Percentiles rank a stretch among this genome's conserved stretches.
phyloP scores from a whole-genome alignment of 192 early-diverging fungal species.

The Obelidium mucronatum region DNA sequence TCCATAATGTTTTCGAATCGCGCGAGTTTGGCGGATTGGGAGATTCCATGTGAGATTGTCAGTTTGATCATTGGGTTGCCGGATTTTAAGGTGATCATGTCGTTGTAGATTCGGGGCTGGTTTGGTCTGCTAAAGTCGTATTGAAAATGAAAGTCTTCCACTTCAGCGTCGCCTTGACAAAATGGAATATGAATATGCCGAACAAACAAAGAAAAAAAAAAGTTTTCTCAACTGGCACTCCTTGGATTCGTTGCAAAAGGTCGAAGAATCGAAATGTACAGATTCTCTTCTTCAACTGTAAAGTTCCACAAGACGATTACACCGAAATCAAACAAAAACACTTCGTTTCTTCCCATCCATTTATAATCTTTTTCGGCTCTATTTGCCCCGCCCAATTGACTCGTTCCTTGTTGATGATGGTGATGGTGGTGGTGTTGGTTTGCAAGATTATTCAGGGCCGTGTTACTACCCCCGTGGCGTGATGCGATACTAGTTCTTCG shows the following conservation, averaged over 20 bases:
- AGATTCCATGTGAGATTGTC: slow-evolving; percentile 94
- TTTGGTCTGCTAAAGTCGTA: slow-evolving; percentile 65
- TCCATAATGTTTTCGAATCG: slow-evolving; percentile 92
- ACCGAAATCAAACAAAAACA: slow-evolving; percentile 64
- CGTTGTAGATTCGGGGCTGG: slow-evolving; percentile 82
- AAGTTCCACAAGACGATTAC: slow-evolving; percentile 64
- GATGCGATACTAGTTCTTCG: no score
- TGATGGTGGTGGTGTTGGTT: not conserved
- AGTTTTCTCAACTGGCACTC: not conserved
- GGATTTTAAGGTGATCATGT: slow-evolving; percentile 80
- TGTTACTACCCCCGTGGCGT: no score
- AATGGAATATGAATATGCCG: no score
- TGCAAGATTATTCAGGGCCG: not conserved
- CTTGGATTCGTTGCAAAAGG: slow-evolving; percentile 29
- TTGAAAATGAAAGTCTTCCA: slow-evolving; percentile 83
- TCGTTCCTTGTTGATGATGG: not conserved
- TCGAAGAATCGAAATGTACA: slow-evolving; percentile 30
- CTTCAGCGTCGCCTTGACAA: slow-evolving; percentile 74
- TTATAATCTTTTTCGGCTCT: slow-evolving; percentile 3
- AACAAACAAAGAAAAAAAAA: no score
- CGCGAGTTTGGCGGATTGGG: slow-evolving; percentile 94
- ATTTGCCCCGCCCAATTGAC: not conserved
- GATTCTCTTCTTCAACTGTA: slow-evolving; percentile 47
- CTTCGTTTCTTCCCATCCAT: slow-evolving; percentile 57
- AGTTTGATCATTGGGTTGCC: slow-evolving; percentile 84